Base-by-base conservation (phyloP, 768 basidiomycete species). In the Suillus discolor region DNA sequence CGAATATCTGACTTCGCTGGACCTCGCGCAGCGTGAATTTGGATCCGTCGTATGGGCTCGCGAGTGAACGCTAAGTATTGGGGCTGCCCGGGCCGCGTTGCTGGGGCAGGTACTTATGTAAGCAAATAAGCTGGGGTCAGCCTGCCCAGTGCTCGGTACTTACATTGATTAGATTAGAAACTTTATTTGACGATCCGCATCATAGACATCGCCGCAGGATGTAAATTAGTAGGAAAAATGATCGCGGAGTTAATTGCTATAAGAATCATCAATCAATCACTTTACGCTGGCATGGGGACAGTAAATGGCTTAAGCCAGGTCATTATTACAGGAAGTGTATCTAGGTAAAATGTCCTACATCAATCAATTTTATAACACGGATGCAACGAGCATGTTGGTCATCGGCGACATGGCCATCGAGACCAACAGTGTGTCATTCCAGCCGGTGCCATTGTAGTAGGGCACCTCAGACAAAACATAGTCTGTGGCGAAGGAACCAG, bases 401-500 rank as follows among this genome's bases (percentile, higher is more conserved):
- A 23, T 68, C 12, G 73, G 72, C 7, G 72, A 72, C 51, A 72
- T 47, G 1, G 64, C 71, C 66, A 81, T 80, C 72, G 84, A 84
- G n/a, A 78, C 65, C 12, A 69, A 69, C 67, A 77, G 61, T 2
- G 80, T 71, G 34, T 83, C 82, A 39, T 74, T 53, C 75, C 78
- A 86, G 47, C 70, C 73, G 7, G 77, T 71, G 62, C 72, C 73
- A 23, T 64, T 71, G 13, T 73, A 64, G 54, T 57, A 68, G 0
- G 82, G 82, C 3, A 69, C 72, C 68, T 81, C 70, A 28, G 74
- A 70, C 36, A 82, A 75, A 31, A 72, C 70, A 65, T 83, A 81
- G 63, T 66, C 65, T 1, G 76, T 69, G 62, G 70, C 73, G 70
- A 88, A 87, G 63, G 81, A 80, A 28, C 87, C 87, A 23, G 86